Conservation (phyloP, 2,329 filamentous ascomycete genomes). For the Hymenoscyphus repandus region DNA sequence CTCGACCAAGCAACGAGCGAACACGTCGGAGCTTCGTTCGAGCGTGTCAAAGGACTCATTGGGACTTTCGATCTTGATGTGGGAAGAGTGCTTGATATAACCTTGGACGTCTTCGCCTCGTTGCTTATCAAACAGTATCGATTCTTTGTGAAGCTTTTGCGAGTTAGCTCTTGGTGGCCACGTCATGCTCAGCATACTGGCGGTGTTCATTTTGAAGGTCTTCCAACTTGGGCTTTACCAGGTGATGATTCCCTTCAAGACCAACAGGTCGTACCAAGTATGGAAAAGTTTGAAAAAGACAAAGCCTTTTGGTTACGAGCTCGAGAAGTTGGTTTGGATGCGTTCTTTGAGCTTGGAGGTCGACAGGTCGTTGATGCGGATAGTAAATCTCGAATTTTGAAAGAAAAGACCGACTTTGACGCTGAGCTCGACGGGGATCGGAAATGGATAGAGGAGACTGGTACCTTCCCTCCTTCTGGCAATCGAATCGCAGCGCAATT, state of each 20-base stretch:
- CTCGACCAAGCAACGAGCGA: constrained; percentile 65
- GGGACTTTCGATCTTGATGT: constrained; percentile 97
- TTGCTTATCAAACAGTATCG: constrained; percentile 87
- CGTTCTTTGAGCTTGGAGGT: constrained; percentile 85
- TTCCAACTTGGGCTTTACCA: constrained; percentile 84
- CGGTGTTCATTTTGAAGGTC: constrained; percentile 46
- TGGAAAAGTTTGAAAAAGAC: constrained; percentile 62
- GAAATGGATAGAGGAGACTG: constrained; percentile 76
- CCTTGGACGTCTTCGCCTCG: constrained; percentile 89
- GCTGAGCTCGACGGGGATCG: constrained; percentile 48
- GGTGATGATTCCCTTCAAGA: constrained; percentile 60
- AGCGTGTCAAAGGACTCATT: constrained; percentile 88
- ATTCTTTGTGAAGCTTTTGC: constrained; percentile 90
- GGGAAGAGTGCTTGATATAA: constrained; percentile 88
- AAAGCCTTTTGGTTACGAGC: constrained; percentile 74
- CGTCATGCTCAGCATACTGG: constrained; percentile 49
- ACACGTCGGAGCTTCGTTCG: constrained; percentile 78
- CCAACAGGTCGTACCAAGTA: constrained; percentile 55
- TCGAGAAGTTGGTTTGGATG: constrained; percentile 69
- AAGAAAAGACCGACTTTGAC: constrained; percentile 34
- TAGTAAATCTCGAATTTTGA: constrained; percentile 40
- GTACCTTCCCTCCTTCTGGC: constrained; percentile 75
- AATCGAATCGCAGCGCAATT: constrained; percentile 92
- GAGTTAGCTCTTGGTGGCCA: constrained; percentile 96
- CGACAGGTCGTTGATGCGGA: constrained; percentile 59